phyloP scores from a whole-genome alignment of 1,139 yeast species.

The Geotrichum phurueaensis region DNA sequence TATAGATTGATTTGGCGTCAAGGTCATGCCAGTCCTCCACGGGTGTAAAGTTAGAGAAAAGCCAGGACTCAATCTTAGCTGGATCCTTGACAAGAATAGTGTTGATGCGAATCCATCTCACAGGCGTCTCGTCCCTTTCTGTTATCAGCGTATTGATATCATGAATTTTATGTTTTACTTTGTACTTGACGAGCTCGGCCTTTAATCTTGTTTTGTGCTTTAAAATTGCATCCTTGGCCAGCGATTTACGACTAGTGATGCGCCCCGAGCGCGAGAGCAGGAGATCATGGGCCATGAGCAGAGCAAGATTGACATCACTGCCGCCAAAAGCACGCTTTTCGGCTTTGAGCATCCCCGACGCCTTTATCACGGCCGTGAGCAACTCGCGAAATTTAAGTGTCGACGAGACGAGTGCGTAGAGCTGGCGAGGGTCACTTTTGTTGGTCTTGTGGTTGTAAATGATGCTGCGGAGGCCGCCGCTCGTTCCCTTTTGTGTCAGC shows the following conservation, averaged over 20 bases:
- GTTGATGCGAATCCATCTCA: conserved; percentile 83
- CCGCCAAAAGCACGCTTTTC: conserved; percentile 41
- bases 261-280: conserved; percentile 70
- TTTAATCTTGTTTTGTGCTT: conserved; percentile 71
- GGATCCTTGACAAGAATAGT: conserved; percentile 37
- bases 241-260: conserved; percentile 84
- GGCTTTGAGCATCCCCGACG: conserved; percentile 51
- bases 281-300: conserved; percentile 74
- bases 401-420: conserved; percentile 76
- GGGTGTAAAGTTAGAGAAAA: conserved; percentile 1
- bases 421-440: conserved; percentile 62
- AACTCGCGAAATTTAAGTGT: conserved; percentile 65
- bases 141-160: conserved; percentile 43
- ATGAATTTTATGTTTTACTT: conserved; percentile 58
- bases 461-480: conserved; percentile 61
- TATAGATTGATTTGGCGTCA: conserved; percentile 42
- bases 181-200: conserved; percentile 75
- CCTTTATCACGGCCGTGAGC: conserved; percentile 55
- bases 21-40: conserved; percentile 13
- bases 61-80: conserved; percentile 36
- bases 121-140: conserved; percentile 54
- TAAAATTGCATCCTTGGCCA: conserved; percentile 74
- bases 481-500: conserved; percentile 33
- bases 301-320: conserved; percentile 45
- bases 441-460: conserved; percentile 42